Percentiles rank a stretch among this genome's conserved stretches.
These are phyloP conservation scores for Trypanosoma scelopori DNA, from an alignment of 208 protist genomes.

Conservation along the genomic window DNA sequence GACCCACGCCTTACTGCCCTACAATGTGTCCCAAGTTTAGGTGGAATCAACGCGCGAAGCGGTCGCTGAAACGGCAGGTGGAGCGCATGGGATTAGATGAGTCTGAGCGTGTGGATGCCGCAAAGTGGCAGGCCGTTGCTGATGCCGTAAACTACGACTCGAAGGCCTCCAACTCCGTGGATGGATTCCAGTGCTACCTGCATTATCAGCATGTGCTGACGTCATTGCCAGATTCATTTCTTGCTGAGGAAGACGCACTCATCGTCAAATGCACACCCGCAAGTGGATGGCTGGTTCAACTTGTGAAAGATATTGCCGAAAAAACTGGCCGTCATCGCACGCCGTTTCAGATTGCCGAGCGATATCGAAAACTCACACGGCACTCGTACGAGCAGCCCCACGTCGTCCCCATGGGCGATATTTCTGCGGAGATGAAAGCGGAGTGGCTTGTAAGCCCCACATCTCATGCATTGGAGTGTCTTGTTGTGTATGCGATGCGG, in stretches of 20 bases:
- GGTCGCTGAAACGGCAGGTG: conserved; percentile 22
- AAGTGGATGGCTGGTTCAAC: conserved; percentile 30
- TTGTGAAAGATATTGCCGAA: conserved; percentile 25
- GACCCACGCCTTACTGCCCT: conserved; percentile 1
- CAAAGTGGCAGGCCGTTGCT: conserved; percentile 22
- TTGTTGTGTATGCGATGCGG: neutral
- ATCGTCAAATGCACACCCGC: conserved; percentile 24
- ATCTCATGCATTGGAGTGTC: neutral
- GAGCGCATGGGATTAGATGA: conserved; percentile 15
- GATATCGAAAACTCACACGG: conserved; percentile 35
- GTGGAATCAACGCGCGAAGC: conserved; percentile 23
- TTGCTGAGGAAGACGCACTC: conserved; percentile 24
- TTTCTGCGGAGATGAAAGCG: too few relatives aligned
- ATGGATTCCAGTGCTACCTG: conserved; percentile 31
- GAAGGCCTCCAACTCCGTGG: conserved; percentile 3
- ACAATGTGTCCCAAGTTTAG: conserved; percentile 10
- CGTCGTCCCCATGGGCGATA: conserved; percentile 13
- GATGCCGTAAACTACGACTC: conserved; percentile 33
- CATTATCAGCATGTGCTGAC: conserved; percentile 24
- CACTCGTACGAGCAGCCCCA: conserved; percentile 14
- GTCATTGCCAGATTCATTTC: conserved; percentile 20
- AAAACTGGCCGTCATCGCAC: conserved; percentile 26
- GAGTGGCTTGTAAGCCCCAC: too few relatives aligned
- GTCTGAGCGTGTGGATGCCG: neutral
- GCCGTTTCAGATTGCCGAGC: conserved; percentile 43